These are phyloP conservation scores for Plasmopara muralis DNA, from an alignment of 352 stramenopile genomes.

Conservation along the genomic window DNA sequence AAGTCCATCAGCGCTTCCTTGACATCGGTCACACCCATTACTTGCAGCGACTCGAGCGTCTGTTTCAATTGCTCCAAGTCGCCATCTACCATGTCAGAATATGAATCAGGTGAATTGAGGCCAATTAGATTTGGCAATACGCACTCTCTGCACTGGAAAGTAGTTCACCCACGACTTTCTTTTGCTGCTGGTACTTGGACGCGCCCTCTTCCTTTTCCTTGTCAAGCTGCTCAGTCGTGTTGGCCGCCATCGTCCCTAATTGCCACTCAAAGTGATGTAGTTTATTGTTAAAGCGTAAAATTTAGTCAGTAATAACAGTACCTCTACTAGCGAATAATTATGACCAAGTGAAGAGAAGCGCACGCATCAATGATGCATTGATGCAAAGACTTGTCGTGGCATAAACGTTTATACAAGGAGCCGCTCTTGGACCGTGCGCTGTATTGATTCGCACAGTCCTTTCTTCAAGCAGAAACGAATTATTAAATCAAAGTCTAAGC, in stretches of 20 bases:
- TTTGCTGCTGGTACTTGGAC: constrained; percentile 71
- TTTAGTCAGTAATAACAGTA: too few species aligned
- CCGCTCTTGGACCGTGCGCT: too few species aligned
- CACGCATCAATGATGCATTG: too few species aligned
- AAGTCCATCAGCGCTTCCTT: constrained; percentile 62
- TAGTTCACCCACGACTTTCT: constrained; percentile 67
- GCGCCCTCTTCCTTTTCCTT: constrained; percentile 56
- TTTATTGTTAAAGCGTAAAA: too few species aligned
- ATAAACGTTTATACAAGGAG: too few species aligned
- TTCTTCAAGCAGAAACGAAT: background rate
- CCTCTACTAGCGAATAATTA: too few species aligned
- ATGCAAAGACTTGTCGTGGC: too few species aligned
- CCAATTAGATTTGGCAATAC: background rate
- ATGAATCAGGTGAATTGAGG: background rate
- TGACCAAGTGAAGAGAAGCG: too few species aligned
- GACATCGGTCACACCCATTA: constrained; percentile 51
- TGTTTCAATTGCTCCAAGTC: constrained; percentile 63
- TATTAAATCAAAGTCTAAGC: too few species aligned
- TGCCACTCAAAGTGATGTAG: constrained; percentile 17
- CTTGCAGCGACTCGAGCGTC: constrained; percentile 49
- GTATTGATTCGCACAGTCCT: too few species aligned
- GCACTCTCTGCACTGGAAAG: constrained; percentile 70
- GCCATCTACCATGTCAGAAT: constrained; percentile 37
- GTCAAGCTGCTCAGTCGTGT: constrained; percentile 15
- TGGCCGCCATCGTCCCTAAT: constrained; percentile 23